A percentile compares a stretch with the other conserved stretches of the same genome.
These are phyloP conservation scores for Talaromyces albobiverticillius DNA, from an alignment of 2,329 filamentous ascomycete species.

Conservation along the genomic window DNA sequence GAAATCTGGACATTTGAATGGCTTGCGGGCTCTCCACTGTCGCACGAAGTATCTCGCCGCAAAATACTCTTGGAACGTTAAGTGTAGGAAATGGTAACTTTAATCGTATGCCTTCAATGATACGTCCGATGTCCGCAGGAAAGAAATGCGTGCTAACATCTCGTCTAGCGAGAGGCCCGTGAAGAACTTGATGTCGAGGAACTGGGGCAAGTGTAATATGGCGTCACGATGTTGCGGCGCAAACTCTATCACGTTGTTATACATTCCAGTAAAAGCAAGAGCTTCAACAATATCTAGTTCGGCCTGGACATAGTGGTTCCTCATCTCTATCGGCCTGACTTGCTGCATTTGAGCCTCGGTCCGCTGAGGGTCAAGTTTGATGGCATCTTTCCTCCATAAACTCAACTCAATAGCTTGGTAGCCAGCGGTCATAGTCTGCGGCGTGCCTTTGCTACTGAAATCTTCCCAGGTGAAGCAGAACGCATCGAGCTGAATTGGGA, in stretches of 20 bases:
- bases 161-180: not conserved
- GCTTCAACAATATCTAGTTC: conserved; percentile 24
- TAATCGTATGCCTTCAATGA: conserved; percentile 1
- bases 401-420: conserved; percentile 14
- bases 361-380: conserved; percentile 23
- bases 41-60: conserved; percentile 34
- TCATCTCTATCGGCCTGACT: too few species aligned
- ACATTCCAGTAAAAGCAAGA: conserved; percentile 34
- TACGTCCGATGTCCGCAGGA: not conserved
- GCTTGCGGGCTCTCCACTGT: conserved; percentile 21
- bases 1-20: not conserved
- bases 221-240: conserved; percentile 16
- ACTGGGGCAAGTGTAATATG: too few species aligned
- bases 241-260: conserved; percentile 31
- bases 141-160: not conserved
- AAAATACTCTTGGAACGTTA: conserved; percentile 42
- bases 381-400: conserved; percentile 41
- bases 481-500: conserved; percentile 47
- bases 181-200: too few species aligned
- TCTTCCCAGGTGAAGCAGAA: conserved; percentile 40
- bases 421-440: conserved; percentile 38
- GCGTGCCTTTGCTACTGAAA: conserved; percentile 8
- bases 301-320: conserved; percentile 3
- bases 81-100: conserved; percentile 38
- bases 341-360: not conserved